A percentile compares a stretch with the other conserved stretches of the same genome.
These are phyloP conservation scores for Globisporangium nodosum DNA, from an alignment of 352 stramenopile genomes.

Conservation along the genomic window DNA sequence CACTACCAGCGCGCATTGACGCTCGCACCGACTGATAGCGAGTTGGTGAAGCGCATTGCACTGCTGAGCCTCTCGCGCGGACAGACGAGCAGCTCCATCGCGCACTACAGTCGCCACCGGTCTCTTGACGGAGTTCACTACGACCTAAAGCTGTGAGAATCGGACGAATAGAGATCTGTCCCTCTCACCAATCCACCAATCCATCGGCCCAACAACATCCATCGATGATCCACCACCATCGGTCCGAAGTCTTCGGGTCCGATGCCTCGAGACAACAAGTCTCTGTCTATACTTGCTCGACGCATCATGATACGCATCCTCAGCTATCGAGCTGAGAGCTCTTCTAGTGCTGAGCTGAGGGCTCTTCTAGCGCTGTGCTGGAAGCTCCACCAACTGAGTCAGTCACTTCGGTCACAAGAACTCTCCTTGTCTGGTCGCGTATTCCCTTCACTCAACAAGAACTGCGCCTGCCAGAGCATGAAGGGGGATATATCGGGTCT, in stretches of 20 bases:
- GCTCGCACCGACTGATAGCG: conserved; percentile 33
- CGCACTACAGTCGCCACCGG: conserved; percentile 45
- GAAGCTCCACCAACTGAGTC: too few relatives aligned
- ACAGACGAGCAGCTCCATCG: conserved; percentile 18
- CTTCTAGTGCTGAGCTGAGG: not conserved
- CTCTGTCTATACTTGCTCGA: too few relatives aligned
- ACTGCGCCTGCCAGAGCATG: too few relatives aligned
- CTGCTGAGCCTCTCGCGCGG: conserved; percentile 36
- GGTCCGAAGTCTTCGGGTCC: not conserved
- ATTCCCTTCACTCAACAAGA: not conserved
- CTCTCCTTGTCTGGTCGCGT: not conserved
- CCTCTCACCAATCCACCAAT: not conserved
- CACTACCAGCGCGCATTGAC: conserved; percentile 36
- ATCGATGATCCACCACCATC: not conserved
- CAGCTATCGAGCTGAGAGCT: too few relatives aligned
- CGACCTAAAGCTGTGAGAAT: conserved; percentile 42
- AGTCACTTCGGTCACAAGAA: not conserved
- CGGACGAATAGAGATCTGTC: not conserved
- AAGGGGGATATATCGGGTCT: not conserved
- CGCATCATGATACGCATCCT: too few relatives aligned
- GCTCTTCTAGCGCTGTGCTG: too few relatives aligned
- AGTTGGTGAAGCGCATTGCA: conserved; percentile 31
- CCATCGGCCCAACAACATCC: not conserved
- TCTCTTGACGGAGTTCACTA: conserved; percentile 41
- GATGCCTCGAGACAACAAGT: too few relatives aligned